Base-by-base conservation (phyloP, 108 stramenopile genomes). In the Epipyxis sp. region DNA sequence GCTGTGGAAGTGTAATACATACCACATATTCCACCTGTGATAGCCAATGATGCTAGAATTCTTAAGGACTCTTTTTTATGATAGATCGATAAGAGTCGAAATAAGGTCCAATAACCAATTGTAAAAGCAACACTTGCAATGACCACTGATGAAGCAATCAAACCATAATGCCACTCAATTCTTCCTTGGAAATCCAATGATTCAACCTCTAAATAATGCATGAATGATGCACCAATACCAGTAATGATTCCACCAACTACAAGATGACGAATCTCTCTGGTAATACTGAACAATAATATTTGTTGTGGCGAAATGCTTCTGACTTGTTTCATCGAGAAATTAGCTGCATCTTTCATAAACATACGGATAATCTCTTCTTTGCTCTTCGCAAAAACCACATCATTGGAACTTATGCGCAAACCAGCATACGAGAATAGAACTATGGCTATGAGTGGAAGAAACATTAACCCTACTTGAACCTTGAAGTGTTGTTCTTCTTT, bases 1-100 rank as follows among this genome's bases (percentile, higher is more conserved):
- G n/a, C n/a, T n/a, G n/a, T n/a, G n/a, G n/a, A n/a, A n/a, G n/a
- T 54, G 50, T 74, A 74, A 42, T 74, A 42, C 34, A 74, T 39
- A 6, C 71, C 71, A 37, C 32, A 34, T 3, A 74, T 32, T 3
- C 42, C 71, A 10, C 40, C 34, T 6, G 13, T 37, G 41, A 74
- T 74, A 30, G 43, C 34, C 6, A 74, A 74, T 3, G 46, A 16
- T 6, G 10, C 10, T 3, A 32, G n/a, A 16, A 74, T 6, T 27
- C 65, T 20, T 20, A 68, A 40, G 40, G 29, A 68, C 65, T 68
- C 65, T 20, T 16, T 68, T 20, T 68, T 20, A 16, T 20, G 65
- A 68, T 20, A 68, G 39, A 68, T 37, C 29, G 65, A 37, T 37
- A 68, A 68, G 35, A 68, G 35, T 37, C 65, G 65, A 37, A 68